Evolutionary conservation across 768 basidiomycete genomes (phyloP), one percentile per base, ranked within the genome.

Genomic region (Pisolithus microcarpus): DNA sequence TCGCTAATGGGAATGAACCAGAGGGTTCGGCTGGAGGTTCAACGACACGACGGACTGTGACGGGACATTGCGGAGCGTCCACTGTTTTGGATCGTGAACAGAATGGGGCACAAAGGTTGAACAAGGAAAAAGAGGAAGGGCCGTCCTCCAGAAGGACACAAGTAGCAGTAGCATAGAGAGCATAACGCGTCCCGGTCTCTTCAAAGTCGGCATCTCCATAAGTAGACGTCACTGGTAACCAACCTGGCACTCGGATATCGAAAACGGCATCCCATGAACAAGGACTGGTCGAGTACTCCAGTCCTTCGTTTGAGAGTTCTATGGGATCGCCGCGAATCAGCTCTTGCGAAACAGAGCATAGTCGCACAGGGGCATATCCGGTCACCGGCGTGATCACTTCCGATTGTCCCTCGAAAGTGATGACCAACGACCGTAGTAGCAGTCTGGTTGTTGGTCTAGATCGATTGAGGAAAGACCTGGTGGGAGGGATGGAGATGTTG

Each of bases 341-440:
- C 57, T 87, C 80, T 44, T 79, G 79, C 18, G 81, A 78, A 45
- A 86, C 62, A 15, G 79, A 72, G 61, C 83, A 85, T 15, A 95
- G 71, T 42, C 91, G 84, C 28, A 82, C 51, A 8, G 81, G 75
- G 13, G 78, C 72, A 63, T 94, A 94, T 52, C 87, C 81, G 30
- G 80, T 76, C 38, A 67, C 68, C 6, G 78, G 75, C 10, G 83
- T 79, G 53, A 84, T 71, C 21, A 82, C 75, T 64, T 95, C 92
- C 18, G 82, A 76, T 66, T 91, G 89, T 24, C 92, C 92, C 60
- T 96, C 92, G 52, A 96, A 90, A 4, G 80, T 82, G 57, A 96
- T 64, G 39, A 73, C 68, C 37, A 95, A 70, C 1, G 89, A 91
- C 54, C 81, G 78, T 18, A 92, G 76, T 5, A 84, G 62, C 38